Conservation (phyloP, 1,284 basidiomycete genomes). For the Malassezia sp. region DNA sequence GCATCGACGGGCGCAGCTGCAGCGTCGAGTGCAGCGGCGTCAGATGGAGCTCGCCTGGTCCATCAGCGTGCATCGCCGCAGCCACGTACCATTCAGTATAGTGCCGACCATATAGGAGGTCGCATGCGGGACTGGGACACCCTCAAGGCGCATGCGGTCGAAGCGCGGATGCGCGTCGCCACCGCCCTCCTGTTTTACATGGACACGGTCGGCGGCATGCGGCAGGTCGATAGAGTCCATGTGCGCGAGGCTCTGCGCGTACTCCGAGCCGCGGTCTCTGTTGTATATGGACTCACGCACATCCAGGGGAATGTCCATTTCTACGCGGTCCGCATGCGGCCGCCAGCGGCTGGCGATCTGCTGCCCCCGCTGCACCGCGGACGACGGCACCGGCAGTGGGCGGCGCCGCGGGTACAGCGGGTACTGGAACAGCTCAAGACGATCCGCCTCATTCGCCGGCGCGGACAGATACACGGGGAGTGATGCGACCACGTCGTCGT, state of each 20-base stretch:
- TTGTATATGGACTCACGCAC: slow-evolving; percentile 38
- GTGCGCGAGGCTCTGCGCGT: slow-evolving; percentile 18
- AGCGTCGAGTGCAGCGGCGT: slow-evolving; percentile 32
- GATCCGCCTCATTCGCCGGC: slow-evolving; percentile 25
- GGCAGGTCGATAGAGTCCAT: slow-evolving; percentile 14
- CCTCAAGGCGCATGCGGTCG: slow-evolving; percentile 38
- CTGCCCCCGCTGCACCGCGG: slow-evolving; percentile 32
- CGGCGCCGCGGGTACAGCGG: slow-evolving; percentile 34
- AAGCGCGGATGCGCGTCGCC: slow-evolving; percentile 16
- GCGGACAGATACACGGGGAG: slow-evolving; percentile 40
- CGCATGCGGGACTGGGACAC: slow-evolving; percentile 29
- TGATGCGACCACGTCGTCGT: slow-evolving; percentile 28
- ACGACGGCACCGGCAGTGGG: slow-evolving; percentile 36
- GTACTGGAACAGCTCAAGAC: slow-evolving; percentile 40
- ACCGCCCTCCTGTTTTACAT: slow-evolving; percentile 22
- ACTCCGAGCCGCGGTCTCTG: slow-evolving; percentile 29
- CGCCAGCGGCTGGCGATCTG: slow-evolving; percentile 34
- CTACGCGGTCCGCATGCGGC: slow-evolving; percentile 34
- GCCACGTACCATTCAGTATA: slow-evolving; percentile 22
- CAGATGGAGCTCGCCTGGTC: slow-evolving; percentile 34
- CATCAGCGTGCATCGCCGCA: not conserved
- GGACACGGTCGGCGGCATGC: slow-evolving; percentile 19
- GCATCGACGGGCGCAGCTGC: slow-evolving; percentile 43
- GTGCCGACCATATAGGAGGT: slow-evolving; percentile 44
- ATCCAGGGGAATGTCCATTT: slow-evolving; percentile 42